These are phyloP conservation scores for Calonectria crousiana DNA, from an alignment of 2,329 filamentous ascomycete species.

Conservation along the genomic window DNA sequence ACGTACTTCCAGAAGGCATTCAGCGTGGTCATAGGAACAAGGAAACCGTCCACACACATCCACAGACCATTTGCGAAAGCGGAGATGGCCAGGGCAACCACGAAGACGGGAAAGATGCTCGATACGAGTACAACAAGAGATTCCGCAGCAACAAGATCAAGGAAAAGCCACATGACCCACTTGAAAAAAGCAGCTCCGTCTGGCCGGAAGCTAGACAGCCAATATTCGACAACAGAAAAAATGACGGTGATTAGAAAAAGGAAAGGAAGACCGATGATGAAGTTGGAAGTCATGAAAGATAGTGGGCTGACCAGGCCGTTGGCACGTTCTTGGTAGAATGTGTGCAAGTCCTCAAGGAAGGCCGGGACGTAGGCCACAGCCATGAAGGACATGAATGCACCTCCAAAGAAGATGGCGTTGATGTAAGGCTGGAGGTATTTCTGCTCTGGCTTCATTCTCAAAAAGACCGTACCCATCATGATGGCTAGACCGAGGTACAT, in stretches of 20 bases:
- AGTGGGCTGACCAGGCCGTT: neutral
- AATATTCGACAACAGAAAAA: neutral
- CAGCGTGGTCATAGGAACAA: neutral
- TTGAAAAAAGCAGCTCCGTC: neutral
- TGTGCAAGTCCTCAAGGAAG: neutral
- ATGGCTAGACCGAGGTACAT: neutral
- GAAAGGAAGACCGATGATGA: neutral
- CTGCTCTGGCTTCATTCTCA: neutral
- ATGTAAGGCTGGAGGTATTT: neutral
- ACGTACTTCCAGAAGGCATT: neutral
- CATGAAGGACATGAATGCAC: neutral
- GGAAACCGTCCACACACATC: neutral
- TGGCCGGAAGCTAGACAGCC: neutral
- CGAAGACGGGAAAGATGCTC: neutral
- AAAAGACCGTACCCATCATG: neutral
- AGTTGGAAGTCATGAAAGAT: neutral
- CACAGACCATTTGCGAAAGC: neutral
- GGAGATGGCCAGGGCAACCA: neutral
- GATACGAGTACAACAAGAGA: neutral
- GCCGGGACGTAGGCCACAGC: neutral
- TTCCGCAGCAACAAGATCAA: neutral
- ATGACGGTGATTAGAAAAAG: neutral
- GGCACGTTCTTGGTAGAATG: neutral
- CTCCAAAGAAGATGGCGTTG: neutral
- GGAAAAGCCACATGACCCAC: slow-evolving; percentile 1